Evolutionary conservation across 2,329 filamentous ascomycete genomes (phyloP).

Genomic region (Colletotrichum nymphaeae): DNA sequence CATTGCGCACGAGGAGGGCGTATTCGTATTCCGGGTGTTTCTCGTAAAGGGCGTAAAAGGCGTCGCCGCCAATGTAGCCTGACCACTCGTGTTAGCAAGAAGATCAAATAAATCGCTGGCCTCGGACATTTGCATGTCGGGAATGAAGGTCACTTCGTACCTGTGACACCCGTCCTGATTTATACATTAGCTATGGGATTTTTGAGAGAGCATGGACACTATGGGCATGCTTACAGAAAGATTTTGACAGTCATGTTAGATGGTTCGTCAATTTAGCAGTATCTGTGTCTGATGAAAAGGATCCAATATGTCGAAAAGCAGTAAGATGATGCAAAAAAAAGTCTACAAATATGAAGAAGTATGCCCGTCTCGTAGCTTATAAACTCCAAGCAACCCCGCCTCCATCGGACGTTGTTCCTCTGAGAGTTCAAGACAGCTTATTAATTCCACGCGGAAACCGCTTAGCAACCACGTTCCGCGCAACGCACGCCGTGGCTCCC

Average conservation of each 20-base stretch:
- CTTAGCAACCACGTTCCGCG: neutral
- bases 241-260: slow-evolving; percentile 52
- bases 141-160: slow-evolving; percentile 41
- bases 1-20: slow-evolving; percentile 58
- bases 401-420: neutral
- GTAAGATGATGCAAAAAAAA: neutral
- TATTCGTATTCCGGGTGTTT: slow-evolving; percentile 60
- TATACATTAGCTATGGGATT: neutral
- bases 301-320: neutral
- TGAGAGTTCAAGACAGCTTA: slow-evolving; percentile 5
- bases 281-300: neutral
- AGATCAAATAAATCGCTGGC: neutral
- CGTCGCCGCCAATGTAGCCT: slow-evolving; percentile 66
- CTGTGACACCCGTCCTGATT: slow-evolving; percentile 58
- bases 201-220: neutral
- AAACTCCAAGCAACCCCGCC: neutral
- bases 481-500: neutral
- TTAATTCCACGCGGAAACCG: slow-evolving; percentile 3
- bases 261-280: neutral
- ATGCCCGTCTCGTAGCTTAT: neutral
- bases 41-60: slow-evolving; percentile 55
- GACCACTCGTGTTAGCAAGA: neutral
- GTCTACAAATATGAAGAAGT: neutral
- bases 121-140: slow-evolving; percentile 9
- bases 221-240: slow-evolving; percentile 50